phyloP scores from a whole-genome alignment of 1,284 basidiomycete species.

The Trichosporon sp. region DNA sequence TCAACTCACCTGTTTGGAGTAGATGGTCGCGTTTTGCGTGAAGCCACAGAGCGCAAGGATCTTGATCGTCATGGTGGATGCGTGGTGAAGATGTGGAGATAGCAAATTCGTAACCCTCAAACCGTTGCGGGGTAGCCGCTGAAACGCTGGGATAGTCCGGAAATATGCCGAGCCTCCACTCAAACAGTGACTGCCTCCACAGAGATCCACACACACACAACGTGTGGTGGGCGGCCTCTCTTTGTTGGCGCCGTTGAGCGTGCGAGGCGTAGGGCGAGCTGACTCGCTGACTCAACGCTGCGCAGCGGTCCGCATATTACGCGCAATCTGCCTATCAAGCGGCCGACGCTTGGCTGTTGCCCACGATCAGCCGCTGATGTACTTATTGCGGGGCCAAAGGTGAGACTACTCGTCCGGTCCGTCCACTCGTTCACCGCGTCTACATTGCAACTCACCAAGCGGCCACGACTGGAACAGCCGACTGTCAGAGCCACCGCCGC shows the following conservation, averaged over 20 bases:
- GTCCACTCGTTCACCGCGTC: not conserved
- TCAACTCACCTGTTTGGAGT: slow-evolving; percentile 67
- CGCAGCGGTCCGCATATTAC: not conserved
- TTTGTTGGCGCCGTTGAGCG: not conserved
- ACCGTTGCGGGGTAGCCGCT: not conserved
- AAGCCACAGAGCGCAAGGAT: slow-evolving; percentile 57
- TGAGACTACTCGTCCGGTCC: not conserved
- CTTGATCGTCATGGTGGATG: slow-evolving; percentile 20
- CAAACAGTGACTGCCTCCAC: not conserved
- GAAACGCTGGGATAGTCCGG: not conserved
- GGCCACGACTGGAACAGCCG: not conserved
- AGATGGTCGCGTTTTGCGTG: slow-evolving; percentile 72
- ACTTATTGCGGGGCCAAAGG: not conserved
- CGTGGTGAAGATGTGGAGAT: not conserved
- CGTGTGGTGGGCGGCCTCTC: not conserved
- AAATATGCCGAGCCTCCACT: not conserved
- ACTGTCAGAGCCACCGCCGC: not conserved
- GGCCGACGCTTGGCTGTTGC: not conserved
- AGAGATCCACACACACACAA: not conserved
- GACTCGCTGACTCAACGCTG: not conserved
- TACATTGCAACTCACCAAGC: not conserved
- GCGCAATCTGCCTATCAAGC: not conserved
- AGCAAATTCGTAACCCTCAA: not conserved
- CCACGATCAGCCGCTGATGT: not conserved
- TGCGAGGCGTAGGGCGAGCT: not conserved